Percentiles rank a stretch among this genome's conserved stretches.
Evolutionary conservation across 495 filamentous ascomycete genomes (phyloP).

Genomic region (Tuber umbilicatum): DNA sequence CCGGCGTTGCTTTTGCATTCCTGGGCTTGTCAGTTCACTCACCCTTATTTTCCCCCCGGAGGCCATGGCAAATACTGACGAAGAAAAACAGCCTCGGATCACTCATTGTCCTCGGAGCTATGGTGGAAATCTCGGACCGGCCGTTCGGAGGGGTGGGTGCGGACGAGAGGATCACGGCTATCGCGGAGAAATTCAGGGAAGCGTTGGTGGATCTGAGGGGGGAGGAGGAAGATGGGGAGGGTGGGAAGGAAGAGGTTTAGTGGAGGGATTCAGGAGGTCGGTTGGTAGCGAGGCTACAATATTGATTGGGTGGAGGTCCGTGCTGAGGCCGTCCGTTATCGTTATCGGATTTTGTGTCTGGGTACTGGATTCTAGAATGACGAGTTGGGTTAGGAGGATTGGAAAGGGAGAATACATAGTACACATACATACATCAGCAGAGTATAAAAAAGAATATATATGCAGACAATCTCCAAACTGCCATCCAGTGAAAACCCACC

Average conservation of each 20-base stretch:
- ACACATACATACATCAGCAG: not conserved
- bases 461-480: not conserved
- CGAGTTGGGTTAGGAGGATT: not conserved
- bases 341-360: not conserved
- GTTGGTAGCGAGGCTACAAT: not conserved
- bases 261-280: not conserved
- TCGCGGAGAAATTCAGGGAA: constrained; percentile 32
- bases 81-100: constrained; percentile 12
- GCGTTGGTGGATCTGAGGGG: constrained; percentile 26
- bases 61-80: not conserved
- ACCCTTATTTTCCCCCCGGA: not conserved
- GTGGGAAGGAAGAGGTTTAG: constrained; percentile 12
- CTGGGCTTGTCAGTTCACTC: constrained; percentile 21
- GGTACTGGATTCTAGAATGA: not conserved
- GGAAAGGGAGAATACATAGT: not conserved
- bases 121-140: constrained; percentile 32
- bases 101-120: constrained; percentile 14
- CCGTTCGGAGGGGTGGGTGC: constrained; percentile 29
- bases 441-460: not conserved
- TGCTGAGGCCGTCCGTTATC: not conserved
- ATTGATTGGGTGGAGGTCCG: not conserved
- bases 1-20: constrained; percentile 29
- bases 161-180: constrained; percentile 26
- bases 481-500: not conserved
- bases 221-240: constrained; percentile 9